A percentile compares a stretch with the other conserved stretches of the same genome.
These are phyloP conservation scores for Thraustotheca clavata DNA, from an alignment of 352 stramenopile genomes.

Conservation along the genomic window DNA sequence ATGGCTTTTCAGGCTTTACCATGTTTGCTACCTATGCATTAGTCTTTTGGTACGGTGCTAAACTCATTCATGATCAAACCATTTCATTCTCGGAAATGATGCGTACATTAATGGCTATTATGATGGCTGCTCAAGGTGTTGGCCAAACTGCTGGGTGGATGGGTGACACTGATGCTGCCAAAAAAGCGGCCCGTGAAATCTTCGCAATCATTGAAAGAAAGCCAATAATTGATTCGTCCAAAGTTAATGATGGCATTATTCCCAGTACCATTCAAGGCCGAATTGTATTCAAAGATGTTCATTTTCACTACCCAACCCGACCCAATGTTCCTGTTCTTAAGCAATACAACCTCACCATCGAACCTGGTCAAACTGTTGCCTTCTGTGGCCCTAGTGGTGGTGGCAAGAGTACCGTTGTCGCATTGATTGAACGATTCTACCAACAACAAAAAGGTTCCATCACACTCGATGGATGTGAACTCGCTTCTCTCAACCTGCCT, in stretches of 20 bases:
- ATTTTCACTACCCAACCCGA: conserved; percentile 77
- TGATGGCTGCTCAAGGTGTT: conserved; percentile 35
- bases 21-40: conserved; percentile 42
- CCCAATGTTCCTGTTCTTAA: conserved; percentile 23
- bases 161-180: conserved; percentile 23
- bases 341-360: conserved; percentile 27
- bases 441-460: conserved; percentile 19
- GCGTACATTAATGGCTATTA: conserved; percentile 46
- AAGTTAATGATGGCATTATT: conserved; percentile 17
- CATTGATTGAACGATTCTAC: conserved; percentile 29
- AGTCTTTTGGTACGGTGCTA: conserved; percentile 50
- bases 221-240: conserved; percentile 37
- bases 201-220: conserved; percentile 29
- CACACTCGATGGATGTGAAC: conserved; percentile 24
- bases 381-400: conserved; percentile 31
- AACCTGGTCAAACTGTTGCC: conserved; percentile 32
- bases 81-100: conserved; percentile 41
- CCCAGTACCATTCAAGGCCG: conserved; percentile 25
- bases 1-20: conserved; percentile 68
- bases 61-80: conserved; percentile 30
- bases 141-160: conserved; percentile 27
- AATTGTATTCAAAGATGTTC: conserved; percentile 47
- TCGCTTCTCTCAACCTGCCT: conserved; percentile 33
- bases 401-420: conserved; percentile 28
- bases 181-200: conserved; percentile 28